A percentile compares a stretch with the other conserved stretches of the same genome.
Evolutionary conservation across 78 protist genomes (phyloP).

Genomic region (Dictyostelium firmibasis): DNA sequence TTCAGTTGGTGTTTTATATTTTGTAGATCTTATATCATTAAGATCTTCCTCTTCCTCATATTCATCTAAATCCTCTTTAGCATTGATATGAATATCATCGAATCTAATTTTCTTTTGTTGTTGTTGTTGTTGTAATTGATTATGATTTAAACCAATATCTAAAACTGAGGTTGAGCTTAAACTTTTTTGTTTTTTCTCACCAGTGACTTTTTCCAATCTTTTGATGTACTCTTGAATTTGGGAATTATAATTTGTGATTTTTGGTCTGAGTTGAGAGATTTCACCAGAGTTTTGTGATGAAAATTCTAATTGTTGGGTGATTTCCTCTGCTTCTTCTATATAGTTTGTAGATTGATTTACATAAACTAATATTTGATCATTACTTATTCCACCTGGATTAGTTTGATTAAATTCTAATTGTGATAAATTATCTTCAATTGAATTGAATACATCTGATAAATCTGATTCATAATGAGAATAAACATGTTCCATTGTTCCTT

Average conservation of each 20-base stretch:
- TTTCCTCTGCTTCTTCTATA: conserved; percentile 61
- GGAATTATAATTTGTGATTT: neutral
- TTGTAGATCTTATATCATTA: conserved; percentile 19
- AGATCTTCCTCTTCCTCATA: conserved; percentile 65
- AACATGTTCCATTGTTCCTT: conserved; percentile 25
- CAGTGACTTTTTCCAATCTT: neutral
- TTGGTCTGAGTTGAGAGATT: conserved; percentile 34
- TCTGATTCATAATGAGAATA: conserved; percentile 59
- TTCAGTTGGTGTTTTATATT: neutral
- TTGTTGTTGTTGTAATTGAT: neutral
- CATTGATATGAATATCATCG: conserved; percentile 6
- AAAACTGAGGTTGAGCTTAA: neutral
- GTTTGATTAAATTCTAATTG: neutral
- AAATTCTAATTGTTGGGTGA: conserved; percentile 69
- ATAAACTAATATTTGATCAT: conserved; percentile 22
- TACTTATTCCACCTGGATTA: neutral
- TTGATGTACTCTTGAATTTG: neutral
- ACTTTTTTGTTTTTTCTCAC: neutral
- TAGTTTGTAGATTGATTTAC: conserved; percentile 10
- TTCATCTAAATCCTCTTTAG: conserved; percentile 45
- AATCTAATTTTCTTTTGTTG: conserved; percentile 14
- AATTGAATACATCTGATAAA: conserved; percentile 6
- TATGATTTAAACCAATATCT: neutral
- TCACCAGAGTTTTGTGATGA: conserved; percentile 64
- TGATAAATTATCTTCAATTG: neutral